These are phyloP conservation scores for Venturia carpophila DNA, from an alignment of 2,329 filamentous ascomycete genomes.

Conservation along the genomic window DNA sequence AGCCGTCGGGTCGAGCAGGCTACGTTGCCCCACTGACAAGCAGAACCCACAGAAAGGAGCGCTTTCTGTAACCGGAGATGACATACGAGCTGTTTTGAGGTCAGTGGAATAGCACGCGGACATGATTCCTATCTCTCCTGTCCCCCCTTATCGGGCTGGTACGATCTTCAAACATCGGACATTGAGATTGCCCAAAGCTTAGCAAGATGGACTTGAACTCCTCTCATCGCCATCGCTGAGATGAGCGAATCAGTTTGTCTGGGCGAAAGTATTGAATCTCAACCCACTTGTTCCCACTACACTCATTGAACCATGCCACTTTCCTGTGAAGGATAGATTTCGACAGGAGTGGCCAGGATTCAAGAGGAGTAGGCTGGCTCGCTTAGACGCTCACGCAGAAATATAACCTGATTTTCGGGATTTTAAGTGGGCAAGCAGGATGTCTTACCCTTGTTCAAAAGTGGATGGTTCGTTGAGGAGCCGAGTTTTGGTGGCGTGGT, in stretches of 20 bases:
- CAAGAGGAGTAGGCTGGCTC: neutral
- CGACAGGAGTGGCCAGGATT: neutral
- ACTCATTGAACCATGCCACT: neutral
- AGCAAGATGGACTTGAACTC: neutral
- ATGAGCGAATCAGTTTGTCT: neutral
- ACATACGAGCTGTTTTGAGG: neutral
- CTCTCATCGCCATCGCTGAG: neutral
- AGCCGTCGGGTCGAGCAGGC: neutral
- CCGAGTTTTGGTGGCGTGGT: neutral
- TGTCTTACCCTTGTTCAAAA: neutral
- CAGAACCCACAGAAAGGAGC: neutral
- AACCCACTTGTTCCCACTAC: neutral
- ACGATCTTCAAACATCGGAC: neutral
- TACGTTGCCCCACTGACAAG: neutral
- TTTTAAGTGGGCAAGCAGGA: neutral
- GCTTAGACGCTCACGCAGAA: slow-evolving; percentile 4
- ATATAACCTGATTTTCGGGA: slow-evolving; percentile 1
- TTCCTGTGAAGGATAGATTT: neutral
- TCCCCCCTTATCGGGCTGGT: neutral
- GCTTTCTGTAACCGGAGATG: neutral
- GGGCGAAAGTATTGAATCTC: neutral
- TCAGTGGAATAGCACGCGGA: neutral
- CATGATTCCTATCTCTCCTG: neutral
- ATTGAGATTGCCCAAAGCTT: neutral
- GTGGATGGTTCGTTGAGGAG: neutral